phyloP scores from a whole-genome alignment of 805 yeast genomes.

The Saturnispora halmiae region DNA sequence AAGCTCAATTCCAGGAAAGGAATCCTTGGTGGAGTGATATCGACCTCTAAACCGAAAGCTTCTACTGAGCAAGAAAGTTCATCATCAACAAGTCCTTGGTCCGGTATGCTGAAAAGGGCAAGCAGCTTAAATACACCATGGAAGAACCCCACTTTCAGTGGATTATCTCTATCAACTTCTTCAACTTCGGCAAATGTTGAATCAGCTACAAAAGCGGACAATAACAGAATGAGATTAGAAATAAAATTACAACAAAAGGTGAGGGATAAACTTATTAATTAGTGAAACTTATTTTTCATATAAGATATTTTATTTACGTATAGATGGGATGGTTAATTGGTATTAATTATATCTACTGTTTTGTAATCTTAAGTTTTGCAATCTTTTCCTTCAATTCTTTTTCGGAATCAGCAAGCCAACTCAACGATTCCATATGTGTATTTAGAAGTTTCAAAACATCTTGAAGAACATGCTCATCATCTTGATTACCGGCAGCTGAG shows the following conservation, averaged over 20 bases:
- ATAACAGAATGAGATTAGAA: conserved; percentile 42
- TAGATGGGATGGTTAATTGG: not conserved
- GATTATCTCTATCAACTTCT: too few species aligned
- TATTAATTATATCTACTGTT: conserved; percentile 4
- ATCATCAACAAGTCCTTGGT: conserved; percentile 1
- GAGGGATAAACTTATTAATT: conserved; percentile 24
- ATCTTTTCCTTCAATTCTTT: conserved; percentile 58
- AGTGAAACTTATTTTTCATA: not conserved
- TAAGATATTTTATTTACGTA: too few species aligned
- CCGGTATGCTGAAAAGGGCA: conserved; percentile 7
- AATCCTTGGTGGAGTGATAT: conserved; percentile 6
- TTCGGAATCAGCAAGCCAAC: conserved; percentile 75
- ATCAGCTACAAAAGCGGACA: conserved; percentile 18
- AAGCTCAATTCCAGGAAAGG: conserved; percentile 6
- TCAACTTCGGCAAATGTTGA: too few species aligned
- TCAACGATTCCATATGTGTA: conserved; percentile 81
- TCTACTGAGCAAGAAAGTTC: not conserved
- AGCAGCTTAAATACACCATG: conserved; percentile 6
- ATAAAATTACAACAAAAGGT: conserved; percentile 40
- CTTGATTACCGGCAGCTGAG: conserved; percentile 19
- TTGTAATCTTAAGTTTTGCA: conserved; percentile 27
- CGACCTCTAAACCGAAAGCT: not conserved
- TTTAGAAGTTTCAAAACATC: conserved; percentile 76
- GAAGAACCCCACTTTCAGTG: conserved; percentile 14
- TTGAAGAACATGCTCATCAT: conserved; percentile 36